Percentiles rank a stretch among this genome's conserved stretches.
Conservation (phyloP, 257 asterid species). For the Solanum lycopersicoides region DNA sequence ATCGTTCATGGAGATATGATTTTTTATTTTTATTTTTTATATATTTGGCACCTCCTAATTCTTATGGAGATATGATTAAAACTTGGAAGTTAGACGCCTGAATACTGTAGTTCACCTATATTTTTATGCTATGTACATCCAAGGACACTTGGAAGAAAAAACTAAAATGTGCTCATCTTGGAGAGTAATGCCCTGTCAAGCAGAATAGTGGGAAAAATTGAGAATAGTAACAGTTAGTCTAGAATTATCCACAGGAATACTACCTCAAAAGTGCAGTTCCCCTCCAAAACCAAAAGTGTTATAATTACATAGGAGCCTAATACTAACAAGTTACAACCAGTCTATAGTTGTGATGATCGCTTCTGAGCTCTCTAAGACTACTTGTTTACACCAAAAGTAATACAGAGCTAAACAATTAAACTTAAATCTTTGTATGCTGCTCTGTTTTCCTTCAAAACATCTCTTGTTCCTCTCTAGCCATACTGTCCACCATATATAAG, state of each 20-base stretch:
- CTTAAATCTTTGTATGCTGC: not conserved
- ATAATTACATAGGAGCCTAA: not conserved
- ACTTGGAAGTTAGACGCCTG: not conserved
- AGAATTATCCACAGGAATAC: not conserved
- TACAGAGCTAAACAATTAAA: not conserved
- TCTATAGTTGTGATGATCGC: not conserved
- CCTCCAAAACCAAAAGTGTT: not conserved
- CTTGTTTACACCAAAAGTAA: not conserved
- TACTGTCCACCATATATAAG: not conserved
- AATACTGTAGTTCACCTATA: not conserved
- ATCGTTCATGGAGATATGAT: not conserved
- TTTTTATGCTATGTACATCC: not conserved
- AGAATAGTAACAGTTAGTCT: not conserved
- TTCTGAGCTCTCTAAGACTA: not conserved
- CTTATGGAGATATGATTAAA: not conserved
- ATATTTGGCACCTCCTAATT: not conserved
- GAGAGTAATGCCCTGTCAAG: not conserved
- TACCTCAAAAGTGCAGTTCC: not conserved
- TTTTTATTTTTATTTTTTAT: too few relatives aligned
- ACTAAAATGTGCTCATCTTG: not conserved
- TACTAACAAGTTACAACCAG: not conserved
- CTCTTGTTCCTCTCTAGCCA: not conserved
- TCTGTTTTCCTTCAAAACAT: not conserved
- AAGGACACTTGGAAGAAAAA: not conserved
- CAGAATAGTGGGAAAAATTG: not conserved